A percentile compares a stretch with the other conserved stretches of the same genome.
Evolutionary conservation across 176 grass and related monocot species (phyloP).

Genomic region (Stipa capillata): DNA sequence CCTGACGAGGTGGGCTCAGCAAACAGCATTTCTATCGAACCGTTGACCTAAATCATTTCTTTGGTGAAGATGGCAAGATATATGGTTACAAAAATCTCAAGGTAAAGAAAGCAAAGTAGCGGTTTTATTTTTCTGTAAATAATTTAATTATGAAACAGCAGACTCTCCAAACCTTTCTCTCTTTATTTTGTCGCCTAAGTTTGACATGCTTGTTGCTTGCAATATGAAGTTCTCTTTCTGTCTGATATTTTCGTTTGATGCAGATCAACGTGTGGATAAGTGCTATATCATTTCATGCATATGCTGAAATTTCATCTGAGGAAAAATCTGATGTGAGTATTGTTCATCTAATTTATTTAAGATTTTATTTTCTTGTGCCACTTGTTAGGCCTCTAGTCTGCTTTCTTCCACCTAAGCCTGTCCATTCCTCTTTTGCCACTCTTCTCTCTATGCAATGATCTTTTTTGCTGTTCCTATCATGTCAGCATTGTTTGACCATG

Average conservation of each 20-base stretch:
- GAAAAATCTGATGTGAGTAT: constrained; percentile 71
- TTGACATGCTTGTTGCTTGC: background rate
- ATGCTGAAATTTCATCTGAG: constrained; percentile 67
- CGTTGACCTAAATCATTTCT: constrained; percentile 82
- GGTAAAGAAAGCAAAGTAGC: constrained; percentile 27
- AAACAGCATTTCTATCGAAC: constrained; percentile 39
- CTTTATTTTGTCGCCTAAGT: background rate
- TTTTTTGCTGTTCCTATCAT: too few relatives aligned
- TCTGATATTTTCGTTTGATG: constrained; percentile 21
- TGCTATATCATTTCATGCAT: constrained; percentile 70
- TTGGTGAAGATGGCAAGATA: constrained; percentile 90
- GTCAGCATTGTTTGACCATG: too few relatives aligned
- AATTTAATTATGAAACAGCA: background rate
- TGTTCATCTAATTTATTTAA: background rate
- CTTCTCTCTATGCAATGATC: too few relatives aligned
- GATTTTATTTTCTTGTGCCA: too few relatives aligned
- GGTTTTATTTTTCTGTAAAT: background rate
- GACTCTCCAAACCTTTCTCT: background rate
- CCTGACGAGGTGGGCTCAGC: constrained; percentile 40
- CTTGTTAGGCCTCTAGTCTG: too few relatives aligned
- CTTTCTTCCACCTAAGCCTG: too few relatives aligned
- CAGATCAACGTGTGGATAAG: constrained; percentile 93
- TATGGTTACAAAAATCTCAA: constrained; percentile 86
- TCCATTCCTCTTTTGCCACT: too few relatives aligned
- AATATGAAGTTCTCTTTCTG: background rate